phyloP scores from a whole-genome alignment of 2,329 filamentous ascomycete species.

The Cyanodermella asteris region DNA sequence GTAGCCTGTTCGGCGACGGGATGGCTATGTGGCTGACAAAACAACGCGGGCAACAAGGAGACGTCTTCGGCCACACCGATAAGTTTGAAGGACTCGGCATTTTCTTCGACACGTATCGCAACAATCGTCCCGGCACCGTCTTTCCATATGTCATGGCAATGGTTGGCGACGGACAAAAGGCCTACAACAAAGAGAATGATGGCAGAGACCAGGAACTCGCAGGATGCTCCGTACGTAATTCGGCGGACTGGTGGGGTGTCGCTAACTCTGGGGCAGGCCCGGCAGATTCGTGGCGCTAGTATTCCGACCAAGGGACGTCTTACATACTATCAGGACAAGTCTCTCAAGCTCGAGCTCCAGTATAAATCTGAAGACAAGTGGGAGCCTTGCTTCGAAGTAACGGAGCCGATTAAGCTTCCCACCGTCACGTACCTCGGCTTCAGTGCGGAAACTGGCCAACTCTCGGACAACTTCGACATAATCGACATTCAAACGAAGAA shows the following conservation, averaged over 20 bases:
- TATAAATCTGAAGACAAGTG: slow-evolving; percentile 83
- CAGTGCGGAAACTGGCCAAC: slow-evolving; percentile 67
- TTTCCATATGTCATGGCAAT: slow-evolving; percentile 99
- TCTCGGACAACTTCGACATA: slow-evolving; percentile 96
- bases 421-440: slow-evolving; percentile 42
- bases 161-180: slow-evolving; percentile 73
- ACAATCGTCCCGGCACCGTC: slow-evolving; percentile 83
- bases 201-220: slow-evolving; percentile 84
- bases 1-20: slow-evolving; percentile 83
- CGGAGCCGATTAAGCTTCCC: slow-evolving; percentile 53
- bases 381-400: slow-evolving; percentile 65
- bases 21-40: slow-evolving; percentile 98
- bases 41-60: slow-evolving; percentile 57
- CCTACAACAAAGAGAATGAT: slow-evolving; percentile 84
- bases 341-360: slow-evolving; percentile 71
- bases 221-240: slow-evolving; percentile 54
- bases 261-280: slow-evolving; percentile 29
- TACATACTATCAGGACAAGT: slow-evolving; percentile 94
- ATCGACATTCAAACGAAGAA: slow-evolving; percentile 71
- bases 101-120: slow-evolving; percentile 99
- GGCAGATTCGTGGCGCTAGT: slow-evolving; percentile 61
- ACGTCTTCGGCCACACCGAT: slow-evolving; percentile 74
- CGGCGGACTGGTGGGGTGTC: background rate
- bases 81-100: slow-evolving; percentile 83
- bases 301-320: slow-evolving; percentile 68